Conservation (phyloP, 768 basidiomycete species). For the Sarcodon aspratus region DNA sequence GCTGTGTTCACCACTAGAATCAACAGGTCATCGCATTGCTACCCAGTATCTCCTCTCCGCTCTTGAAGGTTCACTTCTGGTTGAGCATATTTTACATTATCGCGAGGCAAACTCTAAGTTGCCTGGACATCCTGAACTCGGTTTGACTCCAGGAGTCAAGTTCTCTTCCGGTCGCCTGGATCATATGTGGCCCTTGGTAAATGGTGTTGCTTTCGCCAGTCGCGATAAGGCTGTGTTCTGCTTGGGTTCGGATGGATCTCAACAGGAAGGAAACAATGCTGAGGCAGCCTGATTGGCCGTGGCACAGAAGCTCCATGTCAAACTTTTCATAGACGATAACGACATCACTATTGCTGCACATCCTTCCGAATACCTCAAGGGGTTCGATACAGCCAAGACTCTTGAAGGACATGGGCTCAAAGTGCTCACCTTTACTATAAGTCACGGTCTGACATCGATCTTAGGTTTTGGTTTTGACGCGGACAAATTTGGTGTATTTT, state of each 20-base stretch:
- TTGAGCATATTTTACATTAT: too few relatives aligned
- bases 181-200: constrained; percentile 85
- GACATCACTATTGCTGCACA: constrained; percentile 88
- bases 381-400: constrained; percentile 61
- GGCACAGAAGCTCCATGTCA: constrained; percentile 73
- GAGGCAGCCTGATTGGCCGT: constrained; percentile 82
- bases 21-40: too few relatives aligned
- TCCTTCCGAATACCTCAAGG: constrained; percentile 80
- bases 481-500: too few relatives aligned
- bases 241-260: constrained; percentile 83
- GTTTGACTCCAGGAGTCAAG: too few relatives aligned
- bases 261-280: constrained; percentile 88
- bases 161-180: too few relatives aligned
- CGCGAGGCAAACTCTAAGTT: too few relatives aligned
- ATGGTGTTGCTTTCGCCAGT: constrained; percentile 76
- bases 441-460: too few relatives aligned
- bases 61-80: too few relatives aligned
- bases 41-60: too few relatives aligned
- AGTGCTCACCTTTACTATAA: constrained; percentile 56
- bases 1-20: too few relatives aligned
- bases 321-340: constrained; percentile 83
- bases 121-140: too few relatives aligned
- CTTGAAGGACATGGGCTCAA: constrained; percentile 76
- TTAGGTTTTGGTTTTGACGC: too few relatives aligned
- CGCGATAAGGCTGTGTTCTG: constrained; percentile 68